Base-by-base conservation (phyloP, 2,329 filamentous ascomycete species). In the Calonectria pseudoreteaudii region DNA sequence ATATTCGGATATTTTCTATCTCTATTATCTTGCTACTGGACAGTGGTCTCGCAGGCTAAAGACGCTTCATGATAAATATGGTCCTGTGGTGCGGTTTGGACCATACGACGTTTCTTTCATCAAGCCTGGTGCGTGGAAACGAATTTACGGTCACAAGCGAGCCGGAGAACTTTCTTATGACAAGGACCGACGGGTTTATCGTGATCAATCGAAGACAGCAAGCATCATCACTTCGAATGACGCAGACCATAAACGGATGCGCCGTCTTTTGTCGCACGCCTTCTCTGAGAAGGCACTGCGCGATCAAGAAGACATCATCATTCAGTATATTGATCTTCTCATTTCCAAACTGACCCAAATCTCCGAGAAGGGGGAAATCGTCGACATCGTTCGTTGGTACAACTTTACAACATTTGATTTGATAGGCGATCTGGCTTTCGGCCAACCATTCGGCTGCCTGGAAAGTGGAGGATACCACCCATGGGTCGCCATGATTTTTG, bases 391-490 rank as follows among this genome's bases (percentile, higher is more conserved):
- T 28, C 14, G 34, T 11, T 60, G 56, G 56, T 60, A 60, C 16
- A 60, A 60, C 56, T 60, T 60, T n/a, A 60, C 56, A 4, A 60
- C 56, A 10, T 60, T 60, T 60, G 56, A 60, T 23, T 26, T 60
- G n/a, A 60, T 60, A 10, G 56, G 56, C 16, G 56, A 60, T 60
- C 23, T 60, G 23, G 56, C 56, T 8, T 60, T 60, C 34, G 56
- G 56, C 5, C 56, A 60, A 23, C 56, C 56, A 38, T 60, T 60
- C 16, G 56, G 56, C n/a, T 60, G 56, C 6, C 56, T 60, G 16
- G 56, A 60, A 20, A 60, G 56, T 8, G 56, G 56, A 38, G 56
- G 56, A 8, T 60, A 60, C n/a, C 56, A 60, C 14, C 56, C 56
- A 41, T 60, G 56, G 56, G 34, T 60, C 8, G n/a, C 56, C n/a